Percentiles rank a stretch among this genome's conserved stretches.
Evolutionary conservation across 2,329 filamentous ascomycete genomes (phyloP).

Genomic region (Leptographium galeiforme): DNA sequence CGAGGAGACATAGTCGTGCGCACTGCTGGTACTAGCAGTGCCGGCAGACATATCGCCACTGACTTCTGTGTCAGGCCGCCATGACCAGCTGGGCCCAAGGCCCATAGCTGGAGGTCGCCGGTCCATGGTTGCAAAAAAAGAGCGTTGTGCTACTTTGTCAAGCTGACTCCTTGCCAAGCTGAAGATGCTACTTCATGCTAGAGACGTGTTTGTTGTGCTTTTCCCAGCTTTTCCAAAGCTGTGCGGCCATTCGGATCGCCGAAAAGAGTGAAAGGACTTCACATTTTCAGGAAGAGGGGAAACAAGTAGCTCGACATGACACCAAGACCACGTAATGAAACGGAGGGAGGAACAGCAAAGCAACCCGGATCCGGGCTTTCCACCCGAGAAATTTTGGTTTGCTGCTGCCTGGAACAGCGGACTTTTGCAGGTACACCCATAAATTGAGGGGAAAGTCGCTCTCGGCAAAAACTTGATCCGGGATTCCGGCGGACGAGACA

Average conservation of each 20-base stretch:
- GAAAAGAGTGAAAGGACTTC: not conserved
- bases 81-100: conserved; percentile 5
- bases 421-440: not conserved
- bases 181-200: not conserved
- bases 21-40: not conserved
- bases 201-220: not conserved
- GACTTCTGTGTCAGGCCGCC: not conserved
- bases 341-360: not conserved
- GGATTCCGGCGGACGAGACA: not conserved
- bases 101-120: not conserved
- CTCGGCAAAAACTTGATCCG: not conserved
- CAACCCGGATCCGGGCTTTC: not conserved
- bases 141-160: not conserved
- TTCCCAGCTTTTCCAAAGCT: not conserved
- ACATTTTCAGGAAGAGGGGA: not conserved
- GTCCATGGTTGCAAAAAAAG: conserved; percentile 2
- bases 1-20: not conserved
- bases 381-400: not conserved
- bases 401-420: not conserved
- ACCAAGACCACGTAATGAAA: not conserved
- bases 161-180: not conserved
- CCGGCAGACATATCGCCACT: not conserved
- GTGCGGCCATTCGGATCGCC: conserved; percentile 3
- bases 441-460: not conserved
- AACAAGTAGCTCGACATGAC: not conserved